A percentile compares a stretch with the other conserved stretches of the same genome.
Evolutionary conservation across 2,329 filamentous ascomycete genomes (phyloP).

Genomic region (Aspergillus sp.): DNA sequence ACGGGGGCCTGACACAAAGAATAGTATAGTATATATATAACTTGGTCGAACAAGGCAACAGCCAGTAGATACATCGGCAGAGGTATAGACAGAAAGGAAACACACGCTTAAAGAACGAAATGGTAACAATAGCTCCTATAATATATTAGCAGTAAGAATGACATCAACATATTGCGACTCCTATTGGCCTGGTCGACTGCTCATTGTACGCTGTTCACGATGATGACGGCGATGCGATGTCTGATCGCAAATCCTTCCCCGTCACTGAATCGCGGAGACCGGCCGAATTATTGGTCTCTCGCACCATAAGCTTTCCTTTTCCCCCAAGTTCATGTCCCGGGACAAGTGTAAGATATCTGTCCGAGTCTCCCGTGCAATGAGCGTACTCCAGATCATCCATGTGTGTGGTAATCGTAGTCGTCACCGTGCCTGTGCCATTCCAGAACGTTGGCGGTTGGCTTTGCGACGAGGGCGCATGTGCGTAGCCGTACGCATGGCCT

Average conservation of each 20-base stretch:
- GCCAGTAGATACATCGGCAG: background rate
- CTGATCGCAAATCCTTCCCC: background rate
- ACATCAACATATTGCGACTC: too few species aligned
- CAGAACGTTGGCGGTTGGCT: conserved; percentile 27
- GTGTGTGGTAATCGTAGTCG: conserved; percentile 29
- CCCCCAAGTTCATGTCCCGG: conserved; percentile 16
- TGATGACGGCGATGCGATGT: conserved; percentile 6
- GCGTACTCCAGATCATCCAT: conserved; percentile 34
- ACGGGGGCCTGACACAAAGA: background rate
- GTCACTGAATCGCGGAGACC: conserved; percentile 10
- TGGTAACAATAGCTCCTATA: background rate
- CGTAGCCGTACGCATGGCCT: conserved; percentile 17
- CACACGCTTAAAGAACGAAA: background rate
- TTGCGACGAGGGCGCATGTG: conserved; percentile 17
- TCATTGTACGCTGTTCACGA: background rate
- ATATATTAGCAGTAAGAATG: background rate
- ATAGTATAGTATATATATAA: background rate
- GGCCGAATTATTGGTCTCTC: conserved; percentile 14
- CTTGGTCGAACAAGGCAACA: background rate
- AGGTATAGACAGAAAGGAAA: background rate
- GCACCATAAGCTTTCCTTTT: conserved; percentile 16
- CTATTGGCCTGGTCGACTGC: too few species aligned
- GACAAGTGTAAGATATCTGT: conserved; percentile 27
- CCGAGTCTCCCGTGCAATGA: conserved; percentile 22
- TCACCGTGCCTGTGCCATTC: conserved; percentile 28